These are phyloP conservation scores for Cryptococcus sp. DNA, from an alignment of 1,284 basidiomycete genomes.

Conservation along the genomic window DNA sequence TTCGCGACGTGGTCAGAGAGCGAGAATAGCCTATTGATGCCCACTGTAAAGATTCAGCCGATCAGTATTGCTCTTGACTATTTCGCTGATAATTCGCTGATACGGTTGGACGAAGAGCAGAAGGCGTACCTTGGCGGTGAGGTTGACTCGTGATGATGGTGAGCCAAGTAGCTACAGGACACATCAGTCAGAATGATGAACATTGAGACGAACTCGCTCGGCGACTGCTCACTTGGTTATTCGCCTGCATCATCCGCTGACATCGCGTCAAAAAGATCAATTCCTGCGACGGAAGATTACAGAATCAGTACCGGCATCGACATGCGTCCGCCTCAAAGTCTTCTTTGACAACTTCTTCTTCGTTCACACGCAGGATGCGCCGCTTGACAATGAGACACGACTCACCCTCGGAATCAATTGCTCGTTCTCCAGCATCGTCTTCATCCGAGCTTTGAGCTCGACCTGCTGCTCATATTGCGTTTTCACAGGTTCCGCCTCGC, in stretches of 20 bases:
- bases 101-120: background rate
- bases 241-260: slow-evolving; percentile 66
- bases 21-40: slow-evolving; percentile 54
- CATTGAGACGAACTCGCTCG: background rate
- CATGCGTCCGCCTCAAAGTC: background rate
- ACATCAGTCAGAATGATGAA: slow-evolving; percentile 6
- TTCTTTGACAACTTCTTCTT: no score
- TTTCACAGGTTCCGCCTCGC: slow-evolving; percentile 28
- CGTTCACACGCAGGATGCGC: background rate
- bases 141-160: slow-evolving; percentile 82
- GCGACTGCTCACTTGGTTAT: slow-evolving; percentile 56
- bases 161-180: slow-evolving; percentile 69
- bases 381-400: slow-evolving; percentile 1
- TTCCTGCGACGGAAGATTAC: slow-evolving; percentile 59
- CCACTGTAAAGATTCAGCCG: slow-evolving; percentile 52
- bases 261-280: slow-evolving; percentile 80
- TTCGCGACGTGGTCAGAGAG: slow-evolving; percentile 60
- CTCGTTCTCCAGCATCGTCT: slow-evolving; percentile 57
- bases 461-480: slow-evolving; percentile 54
- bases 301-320: slow-evolving; percentile 46
- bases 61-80: background rate
- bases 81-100: slow-evolving; percentile 32
- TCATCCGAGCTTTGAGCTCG: slow-evolving; percentile 55
- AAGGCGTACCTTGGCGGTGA: slow-evolving; percentile 65
- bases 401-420: slow-evolving; percentile 55